Conservation (phyloP, 345 rosid genomes). For the Erodium maritimum region DNA sequence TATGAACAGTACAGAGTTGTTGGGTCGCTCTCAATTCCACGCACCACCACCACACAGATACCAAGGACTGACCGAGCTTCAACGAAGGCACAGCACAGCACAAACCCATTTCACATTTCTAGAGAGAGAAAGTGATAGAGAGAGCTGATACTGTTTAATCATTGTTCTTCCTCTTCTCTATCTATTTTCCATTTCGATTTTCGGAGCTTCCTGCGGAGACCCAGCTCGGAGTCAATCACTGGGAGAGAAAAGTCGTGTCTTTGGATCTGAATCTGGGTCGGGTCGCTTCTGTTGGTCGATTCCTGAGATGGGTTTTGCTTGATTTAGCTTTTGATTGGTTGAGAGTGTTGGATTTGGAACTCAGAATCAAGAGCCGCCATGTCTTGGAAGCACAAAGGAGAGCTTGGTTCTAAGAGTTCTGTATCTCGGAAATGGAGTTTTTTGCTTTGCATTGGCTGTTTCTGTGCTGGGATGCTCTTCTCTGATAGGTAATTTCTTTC, state of each 20-base stretch:
- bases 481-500: constrained; percentile 42
- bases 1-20: background rate
- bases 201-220: constrained; percentile 1
- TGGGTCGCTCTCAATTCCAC: background rate
- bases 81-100: background rate
- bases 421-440: constrained; percentile 77
- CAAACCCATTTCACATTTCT: background rate
- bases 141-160: background rate
- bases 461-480: constrained; percentile 86
- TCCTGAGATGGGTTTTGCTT: constrained; percentile 18
- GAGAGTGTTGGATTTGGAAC: constrained; percentile 1
- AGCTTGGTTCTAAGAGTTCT: constrained; percentile 29
- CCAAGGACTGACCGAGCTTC: background rate
- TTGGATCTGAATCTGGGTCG: constrained; percentile 39
- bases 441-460: constrained; percentile 76
- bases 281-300: constrained; percentile 16
- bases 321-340: constrained; percentile 11
- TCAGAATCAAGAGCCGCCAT: constrained; percentile 15
- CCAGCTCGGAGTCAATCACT: background rate
- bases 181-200: constrained; percentile 7
- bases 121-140: background rate
- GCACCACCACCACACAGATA: background rate
- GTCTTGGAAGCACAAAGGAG: constrained; percentile 58
- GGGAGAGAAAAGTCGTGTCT: background rate
- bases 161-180: background rate